Evolutionary conservation across 83 land plant genomes (phyloP), one percentile per base, ranked within the genome.

Genomic region (Picea abies): DNA sequence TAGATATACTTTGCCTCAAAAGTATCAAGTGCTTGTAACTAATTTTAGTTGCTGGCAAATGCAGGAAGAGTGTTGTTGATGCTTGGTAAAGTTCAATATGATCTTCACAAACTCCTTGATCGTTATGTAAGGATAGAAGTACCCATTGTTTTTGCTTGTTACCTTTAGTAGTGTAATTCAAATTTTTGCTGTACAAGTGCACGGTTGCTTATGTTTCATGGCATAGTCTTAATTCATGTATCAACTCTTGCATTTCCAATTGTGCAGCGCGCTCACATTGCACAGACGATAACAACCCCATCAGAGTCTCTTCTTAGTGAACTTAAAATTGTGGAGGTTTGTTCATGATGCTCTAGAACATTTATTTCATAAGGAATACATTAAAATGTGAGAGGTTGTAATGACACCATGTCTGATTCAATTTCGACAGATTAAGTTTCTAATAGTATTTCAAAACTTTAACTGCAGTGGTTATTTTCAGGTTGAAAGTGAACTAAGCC

Each of bases 281-380:
- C 87, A 26, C 82, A 83, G 79, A 93, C 95, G 62, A 89, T 93
- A 61, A 89, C 95, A 83, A 89, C 85, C 61, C 95, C 95, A 76
- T 90, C 95, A 81, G 95, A 93, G 80, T 86, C 91, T 84, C 90
- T 93, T 80, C 91, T 93, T 60, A 87, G 82, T 56, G 93, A 93
- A 81, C 93, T 93, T 60, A 75, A 83, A 68, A 91, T 80, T 61
- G 93, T 93, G 63, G 91, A 93, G 95, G 95, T 93, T 79, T 84
- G 88, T 75, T 64, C 52, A 49, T 81, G 60, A 7, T 63, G 68
- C 80, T 68, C 82, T 75, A 29, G 1, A 37, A 82, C 64, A 0
- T 58, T 58, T 58, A 47, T 75, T 47, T 49, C 23, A 41, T 49
- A 56, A 49, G 12, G 60, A 11, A 7, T 44, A 49, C 15, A 49